Evolutionary conservation across 75 land plant species (phyloP).

Genomic region (Sequoia sempervirens): DNA sequence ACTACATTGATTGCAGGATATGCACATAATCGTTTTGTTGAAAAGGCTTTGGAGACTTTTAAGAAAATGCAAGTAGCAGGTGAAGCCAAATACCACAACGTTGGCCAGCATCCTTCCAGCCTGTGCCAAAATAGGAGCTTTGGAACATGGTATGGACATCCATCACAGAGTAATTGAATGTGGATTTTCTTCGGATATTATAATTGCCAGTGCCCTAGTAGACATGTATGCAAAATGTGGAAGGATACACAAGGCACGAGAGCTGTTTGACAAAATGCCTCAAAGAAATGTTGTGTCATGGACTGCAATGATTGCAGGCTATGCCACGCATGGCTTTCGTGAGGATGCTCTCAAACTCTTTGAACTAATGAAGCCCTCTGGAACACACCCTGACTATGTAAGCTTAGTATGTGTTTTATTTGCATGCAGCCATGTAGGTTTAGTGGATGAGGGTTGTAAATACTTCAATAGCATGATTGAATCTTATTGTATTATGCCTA

Average conservation of each 20-base stretch:
- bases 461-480: conserved; percentile 14
- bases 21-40: conserved; percentile 18
- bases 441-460: conserved; percentile 13
- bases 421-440: conserved; percentile 25
- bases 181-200: conserved; percentile 3
- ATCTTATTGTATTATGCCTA: conserved; percentile 12
- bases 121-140: conserved; percentile 30
- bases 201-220: conserved; percentile 15
- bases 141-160: conserved; percentile 32
- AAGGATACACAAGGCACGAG: conserved; percentile 5
- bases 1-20: conserved; percentile 57
- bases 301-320: conserved; percentile 24
- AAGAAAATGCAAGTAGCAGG: conserved; percentile 26
- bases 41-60: conserved; percentile 27
- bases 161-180: conserved; percentile 11
- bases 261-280: conserved; percentile 1
- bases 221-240: conserved; percentile 34
- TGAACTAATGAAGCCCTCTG: conserved; percentile 5
- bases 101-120: conserved; percentile 42
- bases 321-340: conserved; percentile 14
- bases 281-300: conserved; percentile 15
- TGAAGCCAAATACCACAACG: conserved; percentile 36
- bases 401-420: conserved; percentile 11
- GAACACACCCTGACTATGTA: conserved; percentile 10
- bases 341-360: conserved; percentile 18